Conservation (phyloP, 1,139 yeast genomes). For the Debaryomyces sp. region DNA sequence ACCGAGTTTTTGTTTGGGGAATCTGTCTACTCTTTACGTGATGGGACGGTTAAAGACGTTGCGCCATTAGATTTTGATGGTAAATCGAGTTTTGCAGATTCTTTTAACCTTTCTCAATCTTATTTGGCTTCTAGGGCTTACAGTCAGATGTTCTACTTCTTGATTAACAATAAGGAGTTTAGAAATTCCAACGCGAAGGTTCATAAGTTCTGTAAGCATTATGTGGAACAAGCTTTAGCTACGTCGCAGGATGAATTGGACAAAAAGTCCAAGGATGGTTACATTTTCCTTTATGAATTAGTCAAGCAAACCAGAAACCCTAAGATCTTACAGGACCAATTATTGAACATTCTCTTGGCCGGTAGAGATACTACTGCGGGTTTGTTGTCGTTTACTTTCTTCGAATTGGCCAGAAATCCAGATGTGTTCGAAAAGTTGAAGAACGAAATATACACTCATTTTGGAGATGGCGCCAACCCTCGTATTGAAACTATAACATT, state of each 20-base stretch:
- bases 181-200: slow-evolving; percentile 28
- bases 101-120: slow-evolving; percentile 35
- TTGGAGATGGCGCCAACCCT: slow-evolving; percentile 39
- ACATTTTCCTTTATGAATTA: slow-evolving; percentile 48
- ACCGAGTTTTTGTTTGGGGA: slow-evolving; percentile 57
- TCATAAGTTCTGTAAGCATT: slow-evolving; percentile 38
- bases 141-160: slow-evolving; percentile 29
- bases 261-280: slow-evolving; percentile 37
- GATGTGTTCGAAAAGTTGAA: slow-evolving; percentile 36
- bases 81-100: slow-evolving; percentile 23
- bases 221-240: slow-evolving; percentile 35
- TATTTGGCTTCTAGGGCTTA: slow-evolving; percentile 34
- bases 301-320: slow-evolving; percentile 49
- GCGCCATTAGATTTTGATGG: slow-evolving; percentile 22
- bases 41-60: slow-evolving; percentile 17
- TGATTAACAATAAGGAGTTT: slow-evolving; percentile 35
- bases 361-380: slow-evolving; percentile 55
- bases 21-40: slow-evolving; percentile 34
- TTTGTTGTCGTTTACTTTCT: slow-evolving; percentile 43
- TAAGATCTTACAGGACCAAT: slow-evolving; percentile 44
- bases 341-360: slow-evolving; percentile 47
- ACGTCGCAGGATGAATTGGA: slow-evolving; percentile 38
- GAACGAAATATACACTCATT: slow-evolving; percentile 31
- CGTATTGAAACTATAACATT: slow-evolving; percentile 40
- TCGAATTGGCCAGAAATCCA: slow-evolving; percentile 46